phyloP scores from a whole-genome alignment of 1,139 yeast genomes.

The Kluyveromyces sp. region DNA sequence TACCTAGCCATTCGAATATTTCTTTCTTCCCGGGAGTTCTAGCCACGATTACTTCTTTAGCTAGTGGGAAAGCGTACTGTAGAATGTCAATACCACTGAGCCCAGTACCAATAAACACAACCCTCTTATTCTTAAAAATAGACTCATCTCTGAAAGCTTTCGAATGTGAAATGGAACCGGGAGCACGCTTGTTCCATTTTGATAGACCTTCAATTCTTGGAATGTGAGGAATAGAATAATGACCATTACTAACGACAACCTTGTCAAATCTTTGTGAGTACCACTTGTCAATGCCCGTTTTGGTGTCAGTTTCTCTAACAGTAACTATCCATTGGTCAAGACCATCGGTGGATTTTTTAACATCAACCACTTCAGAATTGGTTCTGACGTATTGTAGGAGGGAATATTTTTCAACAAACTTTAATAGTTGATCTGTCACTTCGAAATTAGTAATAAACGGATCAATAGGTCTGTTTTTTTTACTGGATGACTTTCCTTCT shows the following conservation, averaged over 20 bases:
- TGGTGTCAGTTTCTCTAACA: constrained; percentile 6
- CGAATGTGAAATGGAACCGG: constrained; percentile 29
- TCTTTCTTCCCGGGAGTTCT: constrained; percentile 27
- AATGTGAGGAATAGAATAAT: constrained; percentile 40
- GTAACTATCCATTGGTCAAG: constrained; percentile 9
- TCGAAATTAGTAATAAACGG: constrained; percentile 40
- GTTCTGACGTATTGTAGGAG: constrained; percentile 8
- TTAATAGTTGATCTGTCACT: constrained; percentile 29
- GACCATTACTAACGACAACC: constrained; percentile 37
- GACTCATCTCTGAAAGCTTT: constrained; percentile 33
- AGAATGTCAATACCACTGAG: constrained; percentile 45
- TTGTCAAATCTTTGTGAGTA: constrained; percentile 33
- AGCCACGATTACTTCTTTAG: constrained; percentile 34
- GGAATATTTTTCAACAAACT: constrained; percentile 8
- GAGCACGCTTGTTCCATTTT: constrained; percentile 17
- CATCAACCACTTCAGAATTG: constrained; percentile 19
- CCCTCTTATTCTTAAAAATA: constrained; percentile 34
- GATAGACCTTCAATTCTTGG: constrained; percentile 37
- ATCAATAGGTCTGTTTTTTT: constrained; percentile 19
- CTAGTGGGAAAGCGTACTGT: constrained; percentile 41
- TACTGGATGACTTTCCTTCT: constrained; percentile 6
- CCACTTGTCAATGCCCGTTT: constrained; percentile 14
- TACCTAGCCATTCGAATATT: constrained; percentile 27
- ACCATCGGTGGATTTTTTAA: constrained; percentile 27
- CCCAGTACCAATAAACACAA: constrained; percentile 45